phyloP scores from a whole-genome alignment of 2,329 filamentous ascomycete species.

The Alternaria gaisen region DNA sequence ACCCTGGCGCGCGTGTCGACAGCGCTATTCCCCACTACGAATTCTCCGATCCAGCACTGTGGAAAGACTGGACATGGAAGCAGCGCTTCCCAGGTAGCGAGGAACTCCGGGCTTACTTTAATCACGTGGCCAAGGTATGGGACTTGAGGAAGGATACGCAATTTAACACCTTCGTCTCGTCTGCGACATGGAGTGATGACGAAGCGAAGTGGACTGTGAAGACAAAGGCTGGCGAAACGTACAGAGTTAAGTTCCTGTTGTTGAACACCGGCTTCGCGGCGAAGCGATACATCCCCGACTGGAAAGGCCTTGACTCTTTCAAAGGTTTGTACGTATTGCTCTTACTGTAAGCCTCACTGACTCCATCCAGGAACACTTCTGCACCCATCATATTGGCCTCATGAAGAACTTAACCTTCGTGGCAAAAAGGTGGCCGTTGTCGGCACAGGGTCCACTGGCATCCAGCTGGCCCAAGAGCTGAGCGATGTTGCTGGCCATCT shows the following conservation, averaged over 20 bases:
- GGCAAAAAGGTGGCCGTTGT: conserved; percentile 69
- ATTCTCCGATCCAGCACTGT: conserved; percentile 30
- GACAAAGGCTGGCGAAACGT: conserved; percentile 52
- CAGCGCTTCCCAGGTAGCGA: conserved; percentile 31
- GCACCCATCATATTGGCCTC: conserved; percentile 68
- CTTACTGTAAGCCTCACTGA: neutral
- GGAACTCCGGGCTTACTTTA: conserved; percentile 34
- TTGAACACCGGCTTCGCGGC: conserved; percentile 58
- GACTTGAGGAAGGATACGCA: conserved; percentile 31
- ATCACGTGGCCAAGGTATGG: conserved; percentile 28
- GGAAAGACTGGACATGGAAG: conserved; percentile 30
- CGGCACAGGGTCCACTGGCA: conserved; percentile 67
- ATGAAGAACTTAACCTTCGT: conserved; percentile 60
- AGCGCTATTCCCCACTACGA: conserved; percentile 32
- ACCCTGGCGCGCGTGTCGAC: conserved; percentile 42
- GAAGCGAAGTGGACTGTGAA: conserved; percentile 56
- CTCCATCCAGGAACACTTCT: conserved; percentile 47
- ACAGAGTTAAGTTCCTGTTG: conserved; percentile 57
- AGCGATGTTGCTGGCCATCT: conserved; percentile 60
- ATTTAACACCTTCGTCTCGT: conserved; percentile 56
- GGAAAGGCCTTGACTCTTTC: conserved; percentile 45
- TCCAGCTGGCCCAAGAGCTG: conserved; percentile 69
- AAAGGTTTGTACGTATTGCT: conserved; percentile 21
- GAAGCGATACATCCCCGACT: conserved; percentile 55
- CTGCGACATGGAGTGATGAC: conserved; percentile 52